Percentiles rank a stretch among this genome's conserved stretches.
phyloP scores from a whole-genome alignment of 1,284 basidiomycete genomes.

The Apiotrichum sp. region DNA sequence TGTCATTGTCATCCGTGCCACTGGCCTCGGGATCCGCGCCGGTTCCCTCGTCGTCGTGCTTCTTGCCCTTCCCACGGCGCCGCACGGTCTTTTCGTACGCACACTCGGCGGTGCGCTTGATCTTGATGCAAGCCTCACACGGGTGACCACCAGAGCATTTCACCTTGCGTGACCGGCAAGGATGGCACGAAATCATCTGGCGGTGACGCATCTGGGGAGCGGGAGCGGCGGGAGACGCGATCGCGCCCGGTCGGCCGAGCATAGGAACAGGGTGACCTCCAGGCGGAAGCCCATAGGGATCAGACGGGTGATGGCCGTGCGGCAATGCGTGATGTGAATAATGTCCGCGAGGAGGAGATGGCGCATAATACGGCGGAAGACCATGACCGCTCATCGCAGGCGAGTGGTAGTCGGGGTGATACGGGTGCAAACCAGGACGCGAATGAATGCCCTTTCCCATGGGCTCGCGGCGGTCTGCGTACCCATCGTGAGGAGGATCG shows the following conservation, averaged over 20 bases:
- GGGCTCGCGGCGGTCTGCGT: background rate
- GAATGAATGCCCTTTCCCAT: background rate
- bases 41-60: background rate
- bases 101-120: slow-evolving; percentile 28
- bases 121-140: slow-evolving; percentile 30
- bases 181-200: slow-evolving; percentile 36
- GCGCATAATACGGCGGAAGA: background rate
- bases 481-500: background rate
- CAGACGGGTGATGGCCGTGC: background rate
- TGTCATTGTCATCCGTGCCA: background rate
- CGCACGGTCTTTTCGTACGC: slow-evolving; percentile 30
- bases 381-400: background rate
- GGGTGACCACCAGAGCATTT: slow-evolving; percentile 36
- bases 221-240: background rate
- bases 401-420: background rate
- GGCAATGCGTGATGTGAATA: background rate
- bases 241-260: background rate
- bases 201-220: slow-evolving; percentile 16
- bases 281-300: background rate
- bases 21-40: background rate
- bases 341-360: background rate
- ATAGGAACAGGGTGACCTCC: background rate
- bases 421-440: background rate
- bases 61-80: slow-evolving; percentile 34
- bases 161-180: slow-evolving; percentile 35